Base-by-base conservation (phyloP, 306 rosid species). In the Cajanus cajan region DNA sequence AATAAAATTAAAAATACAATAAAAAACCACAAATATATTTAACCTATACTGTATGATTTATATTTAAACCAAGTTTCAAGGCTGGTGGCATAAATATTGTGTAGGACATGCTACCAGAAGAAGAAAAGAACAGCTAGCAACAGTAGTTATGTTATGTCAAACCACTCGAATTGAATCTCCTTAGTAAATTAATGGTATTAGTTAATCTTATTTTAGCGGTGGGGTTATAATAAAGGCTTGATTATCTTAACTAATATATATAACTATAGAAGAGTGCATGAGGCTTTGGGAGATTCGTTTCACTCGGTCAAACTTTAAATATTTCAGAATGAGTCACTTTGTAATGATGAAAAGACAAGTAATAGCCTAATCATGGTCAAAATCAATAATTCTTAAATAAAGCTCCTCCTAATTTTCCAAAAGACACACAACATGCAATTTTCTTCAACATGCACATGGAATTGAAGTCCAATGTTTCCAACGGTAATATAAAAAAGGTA, bases 111-210 rank as follows among this genome's bases (percentile, higher is more conserved):
- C 12, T 57, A 24, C 7, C 16, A 11, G 15, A 57, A 9, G n/a
- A 22, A 25, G n/a, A 15, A 28, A 28, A n/a, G n/a, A n/a, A 28
- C 31, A 28, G 31, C 31, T 28, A 28, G 31, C 31, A 28, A 28
- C 31, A 28, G 25, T 24, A 45, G 59, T 3, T 0, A 45, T 14
- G 57, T 24, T 58, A 33, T 31, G 41, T 62, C 47, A 74, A 72
- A 10, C 16, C 15, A 62, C 11, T 47, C 2, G 39, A 45, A 31
- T 37, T 4, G 72, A 33, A 21, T 31, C 57, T 43, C 11, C 3
- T 43, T 14, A 63, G 61, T 75, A 43, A 63, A 61, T 75, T 43
- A 75, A 76, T 5, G 80, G 73, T 64, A 8, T 43, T 61, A 75
- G 71, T 61, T 61, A 48, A 12, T 41, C 50, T 63, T 62, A n/a